phyloP scores from a whole-genome alignment of 257 asterid species.

The Solanum gracilifrons region DNA sequence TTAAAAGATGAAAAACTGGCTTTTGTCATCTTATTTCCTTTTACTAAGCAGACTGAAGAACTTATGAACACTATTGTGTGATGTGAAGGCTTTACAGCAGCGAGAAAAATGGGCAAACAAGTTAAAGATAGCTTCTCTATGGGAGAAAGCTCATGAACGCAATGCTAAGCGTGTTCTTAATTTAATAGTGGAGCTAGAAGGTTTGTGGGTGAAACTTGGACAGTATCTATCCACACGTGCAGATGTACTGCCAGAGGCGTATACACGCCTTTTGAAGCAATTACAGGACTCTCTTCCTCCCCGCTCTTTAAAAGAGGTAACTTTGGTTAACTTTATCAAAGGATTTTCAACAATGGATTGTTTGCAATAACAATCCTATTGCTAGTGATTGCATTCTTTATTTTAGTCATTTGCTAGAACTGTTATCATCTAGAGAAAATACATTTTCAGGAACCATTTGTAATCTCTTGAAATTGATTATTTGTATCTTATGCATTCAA shows the following conservation, averaged over 20 bases:
- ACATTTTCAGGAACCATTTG: background rate
- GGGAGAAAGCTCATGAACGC: constrained; percentile 94
- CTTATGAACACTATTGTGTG: background rate
- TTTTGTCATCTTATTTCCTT: background rate
- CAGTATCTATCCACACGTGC: constrained; percentile 97
- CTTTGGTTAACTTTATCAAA: background rate
- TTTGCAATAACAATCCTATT: background rate
- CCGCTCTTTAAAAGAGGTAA: constrained; percentile 80
- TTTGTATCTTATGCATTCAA: background rate
- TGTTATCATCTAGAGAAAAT: background rate
- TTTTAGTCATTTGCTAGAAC: background rate
- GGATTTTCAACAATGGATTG: background rate
- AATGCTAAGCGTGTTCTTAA: constrained; percentile 85
- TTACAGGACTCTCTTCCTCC: constrained; percentile 98
- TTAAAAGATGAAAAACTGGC: background rate
- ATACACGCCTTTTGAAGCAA: constrained; percentile 70
- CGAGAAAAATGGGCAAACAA: constrained; percentile 72
- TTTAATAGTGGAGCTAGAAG: constrained; percentile 75
- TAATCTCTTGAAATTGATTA: background rate
- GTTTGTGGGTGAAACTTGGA: constrained; percentile 96
- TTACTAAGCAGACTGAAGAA: constrained; percentile 2
- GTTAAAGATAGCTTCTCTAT: constrained; percentile 56
- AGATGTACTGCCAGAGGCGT: constrained; percentile 94
- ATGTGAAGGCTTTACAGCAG: constrained; percentile 61
- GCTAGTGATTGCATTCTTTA: background rate